These are phyloP conservation scores for Amesomyces nigricolor DNA, from an alignment of 2,329 filamentous ascomycete genomes.

Conservation along the genomic window DNA sequence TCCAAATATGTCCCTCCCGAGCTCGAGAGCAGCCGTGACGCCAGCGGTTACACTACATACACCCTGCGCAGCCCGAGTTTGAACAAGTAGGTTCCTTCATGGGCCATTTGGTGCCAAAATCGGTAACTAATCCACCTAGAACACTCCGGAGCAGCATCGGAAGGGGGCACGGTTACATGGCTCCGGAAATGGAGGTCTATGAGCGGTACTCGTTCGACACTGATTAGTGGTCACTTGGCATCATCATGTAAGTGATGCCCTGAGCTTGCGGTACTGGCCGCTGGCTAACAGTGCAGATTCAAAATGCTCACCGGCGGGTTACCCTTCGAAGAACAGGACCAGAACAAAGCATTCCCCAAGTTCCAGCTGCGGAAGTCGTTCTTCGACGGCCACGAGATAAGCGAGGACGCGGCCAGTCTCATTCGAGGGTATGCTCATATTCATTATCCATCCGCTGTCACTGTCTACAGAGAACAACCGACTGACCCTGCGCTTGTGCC, in stretches of 20 bases:
- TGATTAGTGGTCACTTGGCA: slow-evolving; percentile 98
- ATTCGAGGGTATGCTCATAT: slow-evolving; percentile 66
- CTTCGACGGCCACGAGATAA: slow-evolving; percentile 88
- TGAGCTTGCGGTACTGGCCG: too few species aligned
- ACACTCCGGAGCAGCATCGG: too few species aligned
- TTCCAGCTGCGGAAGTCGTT: slow-evolving; percentile 47
- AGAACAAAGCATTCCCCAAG: slow-evolving; percentile 52
- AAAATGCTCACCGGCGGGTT: slow-evolving; percentile 98
- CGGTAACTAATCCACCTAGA: too few species aligned
- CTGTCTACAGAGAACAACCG: not conserved
- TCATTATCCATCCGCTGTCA: too few species aligned
- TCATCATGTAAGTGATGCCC: slow-evolving; percentile 69
- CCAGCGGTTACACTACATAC: too few species aligned
- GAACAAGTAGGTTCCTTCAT: too few species aligned
- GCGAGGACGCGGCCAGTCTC: slow-evolving; percentile 80
- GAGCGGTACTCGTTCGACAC: slow-evolving; percentile 94
- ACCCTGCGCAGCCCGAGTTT: too few species aligned
- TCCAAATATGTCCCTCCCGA: slow-evolving; percentile 75
- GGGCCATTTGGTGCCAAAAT: too few species aligned
- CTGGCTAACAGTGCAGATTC: slow-evolving; percentile 34
- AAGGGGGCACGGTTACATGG: slow-evolving; percentile 54
- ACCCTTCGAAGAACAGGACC: slow-evolving; percentile 48
- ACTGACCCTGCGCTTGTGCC: not conserved
- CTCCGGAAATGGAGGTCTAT: slow-evolving; percentile 93
- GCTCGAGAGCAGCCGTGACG: too few species aligned